phyloP scores from a whole-genome alignment of 2,329 filamentous ascomycete species.

The Neophaeococcomyces aloes region DNA sequence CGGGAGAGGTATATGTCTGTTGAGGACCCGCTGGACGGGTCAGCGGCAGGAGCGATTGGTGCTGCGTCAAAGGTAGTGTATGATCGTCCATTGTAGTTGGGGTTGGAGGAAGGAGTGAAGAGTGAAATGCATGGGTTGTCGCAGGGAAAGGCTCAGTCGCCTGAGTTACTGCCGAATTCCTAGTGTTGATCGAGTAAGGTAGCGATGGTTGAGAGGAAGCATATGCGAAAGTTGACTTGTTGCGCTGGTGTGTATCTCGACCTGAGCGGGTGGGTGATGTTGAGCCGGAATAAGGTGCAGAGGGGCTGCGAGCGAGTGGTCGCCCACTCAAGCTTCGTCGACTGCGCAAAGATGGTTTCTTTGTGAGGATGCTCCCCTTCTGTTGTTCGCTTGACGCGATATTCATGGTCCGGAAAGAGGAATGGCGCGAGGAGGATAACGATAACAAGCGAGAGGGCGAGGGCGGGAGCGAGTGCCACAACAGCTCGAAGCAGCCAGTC shows the following conservation, averaged over 20 bases:
- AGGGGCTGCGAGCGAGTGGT: slow-evolving; percentile 4
- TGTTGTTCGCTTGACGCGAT: neutral
- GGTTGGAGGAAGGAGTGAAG: slow-evolving; percentile 27
- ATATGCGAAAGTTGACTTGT: slow-evolving; percentile 1
- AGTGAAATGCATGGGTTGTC: slow-evolving; percentile 27
- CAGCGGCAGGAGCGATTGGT: slow-evolving; percentile 29
- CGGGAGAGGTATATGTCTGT: slow-evolving; percentile 44
- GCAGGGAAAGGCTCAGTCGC: slow-evolving; percentile 26
- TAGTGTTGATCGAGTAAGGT: slow-evolving; percentile 15
- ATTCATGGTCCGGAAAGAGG: slow-evolving; percentile 4
- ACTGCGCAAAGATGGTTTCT: slow-evolving; percentile 6
- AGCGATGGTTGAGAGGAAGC: slow-evolving; percentile 6
- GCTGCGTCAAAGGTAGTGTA: slow-evolving; percentile 30
- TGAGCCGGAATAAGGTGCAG: slow-evolving; percentile 7
- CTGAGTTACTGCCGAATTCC: slow-evolving; percentile 30
- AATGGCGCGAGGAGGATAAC: neutral
- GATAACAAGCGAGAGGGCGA: neutral
- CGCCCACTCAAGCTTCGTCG: neutral
- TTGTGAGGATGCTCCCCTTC: slow-evolving; percentile 8
- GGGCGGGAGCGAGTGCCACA: slow-evolving; percentile 1
- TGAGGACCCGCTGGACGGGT: slow-evolving; percentile 36
- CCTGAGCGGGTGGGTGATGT: neutral
- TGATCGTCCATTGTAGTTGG: slow-evolving; percentile 21
- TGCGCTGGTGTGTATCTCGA: slow-evolving; percentile 6
- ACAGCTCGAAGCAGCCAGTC: neutral